These are phyloP conservation scores for Cardamine resedifolia DNA, from an alignment of 345 rosid species.

Conservation along the genomic window DNA sequence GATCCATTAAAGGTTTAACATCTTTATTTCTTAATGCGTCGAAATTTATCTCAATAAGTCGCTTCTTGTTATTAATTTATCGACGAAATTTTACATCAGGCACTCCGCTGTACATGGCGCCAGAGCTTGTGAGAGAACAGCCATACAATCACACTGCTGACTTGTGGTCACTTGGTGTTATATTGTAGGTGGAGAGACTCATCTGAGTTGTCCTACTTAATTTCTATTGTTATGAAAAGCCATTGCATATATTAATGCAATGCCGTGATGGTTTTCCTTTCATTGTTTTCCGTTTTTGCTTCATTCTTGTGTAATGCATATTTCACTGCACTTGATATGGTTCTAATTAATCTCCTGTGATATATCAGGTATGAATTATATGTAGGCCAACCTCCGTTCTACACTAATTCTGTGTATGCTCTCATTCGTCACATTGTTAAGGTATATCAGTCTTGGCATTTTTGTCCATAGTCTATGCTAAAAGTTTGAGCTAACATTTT, in stretches of 20 bases:
- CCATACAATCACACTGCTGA: conserved; percentile 99
- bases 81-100: conserved; percentile 50
- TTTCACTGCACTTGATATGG: conserved; percentile 1
- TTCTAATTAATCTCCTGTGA: conserved; percentile 23
- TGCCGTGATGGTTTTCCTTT: conserved; percentile 19
- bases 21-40: conserved; percentile 10
- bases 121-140: conserved; percentile 93
- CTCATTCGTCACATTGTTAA: conserved; percentile 94
- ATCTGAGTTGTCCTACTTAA: conserved; percentile 19
- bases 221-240: conserved; percentile 7
- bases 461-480: conserved; percentile 21
- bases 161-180: conserved; percentile 99
- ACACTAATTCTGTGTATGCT: conserved; percentile 96
- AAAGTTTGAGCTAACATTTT: conserved; percentile 41
- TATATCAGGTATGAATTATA: conserved; percentile 83
- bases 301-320: conserved; percentile 11
- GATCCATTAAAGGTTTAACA: conserved; percentile 86
- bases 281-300: background rate
- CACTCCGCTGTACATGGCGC: conserved; percentile 98
- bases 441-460: conserved; percentile 46
- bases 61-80: background rate
- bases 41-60: conserved; percentile 3
- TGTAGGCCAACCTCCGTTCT: conserved; percentile 98
- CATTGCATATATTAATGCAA: background rate
- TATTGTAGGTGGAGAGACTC: conserved; percentile 57